phyloP scores from a whole-genome alignment of 2,329 filamentous ascomycete genomes.

The Mycocentrospora acerina region DNA sequence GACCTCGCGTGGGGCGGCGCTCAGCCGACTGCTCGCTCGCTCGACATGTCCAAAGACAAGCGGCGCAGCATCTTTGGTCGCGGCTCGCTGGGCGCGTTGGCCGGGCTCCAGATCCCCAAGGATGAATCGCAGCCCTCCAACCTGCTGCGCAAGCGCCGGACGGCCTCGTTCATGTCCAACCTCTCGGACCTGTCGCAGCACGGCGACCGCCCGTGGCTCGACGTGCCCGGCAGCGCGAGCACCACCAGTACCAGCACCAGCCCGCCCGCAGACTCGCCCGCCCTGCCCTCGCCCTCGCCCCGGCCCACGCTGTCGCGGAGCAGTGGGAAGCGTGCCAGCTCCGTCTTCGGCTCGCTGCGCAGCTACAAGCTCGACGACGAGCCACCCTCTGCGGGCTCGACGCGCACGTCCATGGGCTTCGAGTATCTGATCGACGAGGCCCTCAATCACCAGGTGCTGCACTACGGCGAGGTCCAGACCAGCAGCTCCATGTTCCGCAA shows the following conservation, averaged over 20 bases:
- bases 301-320: conserved; percentile 22
- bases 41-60: conserved; percentile 40
- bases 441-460: conserved; percentile 52
- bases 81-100: conserved; percentile 35
- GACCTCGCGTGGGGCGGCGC: conserved; percentile 34
- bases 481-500: conserved; percentile 70
- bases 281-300: neutral
- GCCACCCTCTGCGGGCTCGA: conserved; percentile 51
- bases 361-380: conserved; percentile 56
- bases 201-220: conserved; percentile 17
- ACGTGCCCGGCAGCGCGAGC: neutral
- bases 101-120: conserved; percentile 27
- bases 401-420: conserved; percentile 46
- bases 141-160: conserved; percentile 41
- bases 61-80: conserved; percentile 42
- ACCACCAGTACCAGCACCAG: no score
- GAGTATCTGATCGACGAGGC: conserved; percentile 44
- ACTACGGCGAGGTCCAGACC: conserved; percentile 71
- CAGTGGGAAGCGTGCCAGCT: conserved; percentile 39
- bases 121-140: conserved; percentile 39
- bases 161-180: conserved; percentile 38
- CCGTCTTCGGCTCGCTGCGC: conserved; percentile 61
- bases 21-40: conserved; percentile 16
- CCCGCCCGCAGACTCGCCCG: neutral
- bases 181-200: conserved; percentile 30